phyloP scores from a whole-genome alignment of 192 early-diverging fungal genomes.

The Kappamyces sp. region DNA sequence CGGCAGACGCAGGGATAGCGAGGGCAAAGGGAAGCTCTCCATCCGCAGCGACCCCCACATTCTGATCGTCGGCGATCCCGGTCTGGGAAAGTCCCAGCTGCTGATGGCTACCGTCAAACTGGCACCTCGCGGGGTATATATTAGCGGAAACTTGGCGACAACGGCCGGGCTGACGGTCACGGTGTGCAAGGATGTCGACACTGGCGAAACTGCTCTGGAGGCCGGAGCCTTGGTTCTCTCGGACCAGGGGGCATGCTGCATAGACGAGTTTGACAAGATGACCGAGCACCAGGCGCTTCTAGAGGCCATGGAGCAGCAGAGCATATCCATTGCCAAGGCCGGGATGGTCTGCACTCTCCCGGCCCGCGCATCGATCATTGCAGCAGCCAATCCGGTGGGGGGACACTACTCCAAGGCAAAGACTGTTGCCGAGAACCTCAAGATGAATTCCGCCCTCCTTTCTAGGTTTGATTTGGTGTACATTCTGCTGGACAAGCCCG shows the following conservation, averaged over 20 bases:
- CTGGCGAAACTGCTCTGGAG: slow-evolving; percentile 65
- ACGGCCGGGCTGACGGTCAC: slow-evolving; percentile 62
- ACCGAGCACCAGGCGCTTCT: slow-evolving; percentile 70
- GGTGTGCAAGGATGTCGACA: slow-evolving; percentile 56
- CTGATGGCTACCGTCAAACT: slow-evolving; percentile 63
- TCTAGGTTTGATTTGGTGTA: slow-evolving; percentile 81
- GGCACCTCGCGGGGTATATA: slow-evolving; percentile 76
- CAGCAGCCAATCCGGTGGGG: slow-evolving; percentile 76
- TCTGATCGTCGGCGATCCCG: slow-evolving; percentile 67
- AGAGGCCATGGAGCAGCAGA: slow-evolving; percentile 82
- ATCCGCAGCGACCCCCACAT: slow-evolving; percentile 68
- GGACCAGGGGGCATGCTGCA: slow-evolving; percentile 79
- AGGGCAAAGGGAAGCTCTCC: slow-evolving; percentile 40
- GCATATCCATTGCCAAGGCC: slow-evolving; percentile 73
- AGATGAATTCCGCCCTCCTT: slow-evolving; percentile 66
- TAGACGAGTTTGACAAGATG: slow-evolving; percentile 85
- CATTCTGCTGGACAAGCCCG: slow-evolving; percentile 72
- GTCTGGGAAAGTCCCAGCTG: slow-evolving; percentile 78
- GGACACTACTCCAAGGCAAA: slow-evolving; percentile 68
- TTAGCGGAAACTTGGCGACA: slow-evolving; percentile 59
- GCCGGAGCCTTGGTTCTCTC: slow-evolving; percentile 71
- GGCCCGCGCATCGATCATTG: slow-evolving; percentile 71
- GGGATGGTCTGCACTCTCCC: slow-evolving; percentile 75
- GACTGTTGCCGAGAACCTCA: slow-evolving; percentile 75
- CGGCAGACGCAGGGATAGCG: slow-evolving; percentile 37